Evolutionary conservation across 225 moss, liverwort and hornwort genomes (phyloP), one percentile per base, ranked within the genome.

Genomic region (Climacium dendroides): DNA sequence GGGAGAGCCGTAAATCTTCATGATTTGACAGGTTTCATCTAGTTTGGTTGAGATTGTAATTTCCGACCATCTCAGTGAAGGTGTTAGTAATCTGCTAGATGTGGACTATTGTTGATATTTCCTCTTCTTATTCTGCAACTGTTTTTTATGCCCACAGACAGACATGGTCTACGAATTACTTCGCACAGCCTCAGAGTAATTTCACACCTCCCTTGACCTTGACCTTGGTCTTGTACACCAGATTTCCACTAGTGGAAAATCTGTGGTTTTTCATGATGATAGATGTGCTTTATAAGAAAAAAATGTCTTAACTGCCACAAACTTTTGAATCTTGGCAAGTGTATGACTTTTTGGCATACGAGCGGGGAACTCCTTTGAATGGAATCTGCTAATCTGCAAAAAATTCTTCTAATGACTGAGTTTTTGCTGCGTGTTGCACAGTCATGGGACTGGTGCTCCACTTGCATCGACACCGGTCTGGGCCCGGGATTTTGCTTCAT

Each of bases 151-250:
- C 79, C 28, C 88, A 89, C 94, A 98, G 98, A 98, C 98, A 80
- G 98, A 98, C 86, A 98, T 98, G 98, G 96, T 98, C 67, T 98
- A 98, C 77, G 98, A 98, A 85, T 86, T 98, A 47, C 96, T 98
- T 60, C 94, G 98, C 87, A 96, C 98, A 39, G 85, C 96, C 47
- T 91, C 95, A 71, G 95, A 96, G 97, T 97, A 92, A 70, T 50
- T 39, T 39, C 52, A 64, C 37, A 52, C 57, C 55, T 65, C 52
- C 67, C 37, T 76, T 78, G 11, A 64, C 67, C 37, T 76, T 78
- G 11, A 64, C 37, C 61, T 48, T 65, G 10, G 65, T 65, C 18
- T 35, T 65, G 3, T 65, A 65, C 35, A 65, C 65, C 65, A 10
- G 65, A 35, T 35, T 35, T 63, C 8, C 30, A 11, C 58, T 24